phyloP scores from a whole-genome alignment of 1,284 basidiomycete genomes.

The Tilletia walkeri region DNA sequence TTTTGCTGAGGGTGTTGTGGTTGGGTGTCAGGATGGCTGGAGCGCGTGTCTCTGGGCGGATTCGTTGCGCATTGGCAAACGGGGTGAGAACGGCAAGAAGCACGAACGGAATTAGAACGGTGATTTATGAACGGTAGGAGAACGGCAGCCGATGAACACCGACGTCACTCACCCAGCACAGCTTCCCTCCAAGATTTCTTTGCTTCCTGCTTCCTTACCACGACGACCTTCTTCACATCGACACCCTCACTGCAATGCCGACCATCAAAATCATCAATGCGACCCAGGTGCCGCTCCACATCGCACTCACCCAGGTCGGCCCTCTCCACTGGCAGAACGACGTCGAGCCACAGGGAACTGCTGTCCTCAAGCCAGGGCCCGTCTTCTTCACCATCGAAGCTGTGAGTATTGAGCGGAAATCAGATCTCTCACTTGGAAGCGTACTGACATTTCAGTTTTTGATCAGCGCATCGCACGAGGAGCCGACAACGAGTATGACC shows the following conservation, averaged over 20 bases:
- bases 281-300: constrained; percentile 42
- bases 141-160: neutral
- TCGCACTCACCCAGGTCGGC: constrained; percentile 43
- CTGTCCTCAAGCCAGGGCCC: constrained; percentile 32
- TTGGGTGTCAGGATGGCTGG: neutral
- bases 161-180: too few relatives aligned
- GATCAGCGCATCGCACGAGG: neutral
- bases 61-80: too few relatives aligned
- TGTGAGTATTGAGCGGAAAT: constrained; percentile 20
- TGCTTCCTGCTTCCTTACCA: neutral
- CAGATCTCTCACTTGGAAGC: neutral
- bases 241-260: constrained; percentile 29
- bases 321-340: constrained; percentile 45
- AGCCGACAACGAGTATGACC: constrained; percentile 3
- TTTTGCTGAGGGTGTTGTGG: neutral
- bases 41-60: neutral
- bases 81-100: too few relatives aligned
- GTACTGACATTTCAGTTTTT: neutral
- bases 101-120: too few relatives aligned
- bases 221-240: neutral
- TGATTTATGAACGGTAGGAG: too few relatives aligned
- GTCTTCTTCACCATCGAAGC: constrained; percentile 50
- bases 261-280: constrained; percentile 43
- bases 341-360: constrained; percentile 28
- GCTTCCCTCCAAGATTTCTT: neutral